Base-by-base conservation (phyloP, 1,139 yeast genomes). In the Pichia sp. region DNA sequence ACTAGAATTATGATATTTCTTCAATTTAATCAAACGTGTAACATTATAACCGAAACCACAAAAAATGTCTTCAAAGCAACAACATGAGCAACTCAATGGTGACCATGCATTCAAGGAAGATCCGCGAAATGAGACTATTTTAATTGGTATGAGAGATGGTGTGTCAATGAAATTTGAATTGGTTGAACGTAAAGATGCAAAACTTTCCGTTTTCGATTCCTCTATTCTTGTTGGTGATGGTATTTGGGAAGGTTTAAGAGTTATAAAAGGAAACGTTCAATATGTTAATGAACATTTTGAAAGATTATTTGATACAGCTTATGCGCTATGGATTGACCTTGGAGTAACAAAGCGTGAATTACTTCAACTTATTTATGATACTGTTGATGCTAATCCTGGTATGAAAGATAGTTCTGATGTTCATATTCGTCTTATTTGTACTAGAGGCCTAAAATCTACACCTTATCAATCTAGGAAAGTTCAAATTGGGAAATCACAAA, bases 391-490 rank as follows among this genome's bases (percentile, higher is more conserved):
- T 3, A 41, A 40, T 18, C 34, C 36, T 5, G 40, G 38, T 10
- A 41, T 41, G 41, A n/a, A 11, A 4, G 34, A 31, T 4, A 37
- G 38, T 22, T 14, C 19, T 4, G 41, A 41, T 26, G 41, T 41
- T 24, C 43, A 41, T 31, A n/a, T 41, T 2, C 25, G 41, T n/a
- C 22, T 41, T 14, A 30, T 41, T 7, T 41, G 41, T 33, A 37
- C 43, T 3, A 30, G 43, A 26, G 43, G 43, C 14, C 25, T 41
- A 3, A 41, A 41, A 33, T 34, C 34, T 9, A 41, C 43, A 12
- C 43, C 43, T 5, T 37, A 41, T 21, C 43, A 41, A 33, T 36
- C 41, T 3, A 37, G 34, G 11, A 41, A 37, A 17, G 41, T 41
- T 9, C 36, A 41, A 9, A 26, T 41, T 18, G 44, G 44, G 18